Evolutionary conservation across 805 yeast genomes (phyloP), one percentile per base, ranked within the genome.

Genomic region (Ogataea nitratoaversa): DNA sequence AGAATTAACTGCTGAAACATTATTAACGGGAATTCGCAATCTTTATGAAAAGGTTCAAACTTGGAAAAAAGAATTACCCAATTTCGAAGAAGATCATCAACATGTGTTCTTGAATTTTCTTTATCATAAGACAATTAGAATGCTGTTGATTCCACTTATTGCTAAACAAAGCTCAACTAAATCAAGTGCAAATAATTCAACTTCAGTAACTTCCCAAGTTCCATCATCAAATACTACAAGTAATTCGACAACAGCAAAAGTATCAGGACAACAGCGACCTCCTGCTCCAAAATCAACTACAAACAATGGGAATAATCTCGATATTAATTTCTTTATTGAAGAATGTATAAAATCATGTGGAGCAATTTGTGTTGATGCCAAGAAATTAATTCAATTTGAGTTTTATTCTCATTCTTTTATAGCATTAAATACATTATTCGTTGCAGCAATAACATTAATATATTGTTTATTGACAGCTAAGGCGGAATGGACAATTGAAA

Each of bases 321-420:
- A 32, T 4, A 29, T 36, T 24, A 42, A 47, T 24, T 44, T 42
- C 23, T 50, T 41, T 27, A 25, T 52, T 16, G 44, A 46, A 11
- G 44, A 47, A 38, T 53, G 58, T 34, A 43, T 50, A 20, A 41
- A 43, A 17, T 50, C 56, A 12, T 48, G 56, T 37, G 55, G 56
- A 5, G 36, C 43, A 6, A 41, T 53, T 8, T 53, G 58, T 40
- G 19, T 48, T 13, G 29, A 49, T 16, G 43, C 52, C n/a, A 50
- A 53, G 31, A 47, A 40, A 16, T 34, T 52, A 32, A 44, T 50
- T 27, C 51, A 53, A 33, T 42, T 46, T 31, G 54, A 51, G 14
- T 45, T 50, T 44, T 49, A 52, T 36, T 49, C 50, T 20, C 54
- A 53, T 37, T 50, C 55, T 7, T 45, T 52, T 30, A 44, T 51